Base-by-base conservation (phyloP, 2,329 filamentous ascomycete genomes). In the Scedosporium boydii region DNA sequence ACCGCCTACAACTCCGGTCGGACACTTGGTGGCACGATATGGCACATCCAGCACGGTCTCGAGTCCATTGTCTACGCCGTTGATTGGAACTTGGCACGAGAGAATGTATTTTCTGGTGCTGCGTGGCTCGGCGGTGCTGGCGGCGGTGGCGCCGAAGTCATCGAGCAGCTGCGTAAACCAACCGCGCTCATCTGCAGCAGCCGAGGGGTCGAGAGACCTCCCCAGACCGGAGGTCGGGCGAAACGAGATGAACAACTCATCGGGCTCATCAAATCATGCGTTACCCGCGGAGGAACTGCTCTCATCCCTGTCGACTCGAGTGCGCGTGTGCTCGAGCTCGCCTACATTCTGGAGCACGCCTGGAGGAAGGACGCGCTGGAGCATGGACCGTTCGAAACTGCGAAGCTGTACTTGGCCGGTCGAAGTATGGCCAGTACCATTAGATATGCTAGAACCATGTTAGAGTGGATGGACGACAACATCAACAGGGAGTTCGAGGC, bases 391-490 rank as follows among this genome's bases (percentile, higher is more conserved):
- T 75, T 88, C 16, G 78, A 78, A 62, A 74, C 78, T 1, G 77
- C 83, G 0, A 85, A 82, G 68, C 79, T 97, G 0, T 97, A 92
- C 71, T 80, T 99, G 53, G 93, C 93, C 0, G 93, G 92, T 46
- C 88, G 87, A 64, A 96, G 91, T 65, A 89, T 91, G 66, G 88
- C 90, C 63, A 93, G 91, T 65, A 96, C 93, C 0, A 90, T 98
- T 81, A 84, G 91, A 60, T 91, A 97, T 67, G 90, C 93, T 27
- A 84, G 93, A 67, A 97, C 93, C 73, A 96, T 99, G 90, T 80
- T 99, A 38, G 95, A 99, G 71, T 99, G 95, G 95, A 98, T 99
- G 93, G 93, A 98, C 71, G 93, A 97, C 70, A 88, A 87, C 63
- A 96, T 99, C 64, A 89, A 96, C 51, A 87, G 92, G 62, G 93